Conservation (phyloP, 768 basidiomycete species). For the Tylopilus plumbeoviolaceoides region DNA sequence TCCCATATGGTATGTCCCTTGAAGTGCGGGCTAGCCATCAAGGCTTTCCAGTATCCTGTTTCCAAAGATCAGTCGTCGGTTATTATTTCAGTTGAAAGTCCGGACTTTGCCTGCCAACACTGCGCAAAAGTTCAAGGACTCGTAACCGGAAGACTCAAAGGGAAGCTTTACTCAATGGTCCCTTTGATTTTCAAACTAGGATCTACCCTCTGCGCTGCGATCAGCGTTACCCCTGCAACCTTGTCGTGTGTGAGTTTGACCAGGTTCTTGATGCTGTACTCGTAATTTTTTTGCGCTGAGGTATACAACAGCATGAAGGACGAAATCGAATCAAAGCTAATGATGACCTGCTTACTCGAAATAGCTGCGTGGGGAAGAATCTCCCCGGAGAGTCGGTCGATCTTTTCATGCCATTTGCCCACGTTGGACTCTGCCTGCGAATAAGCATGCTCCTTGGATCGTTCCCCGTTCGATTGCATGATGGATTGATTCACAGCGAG, state of each 20-base stretch:
- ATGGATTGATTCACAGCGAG: background rate
- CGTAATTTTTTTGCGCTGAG: background rate
- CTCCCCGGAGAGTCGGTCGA: background rate
- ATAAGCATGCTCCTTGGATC: too few species aligned
- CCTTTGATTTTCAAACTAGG: background rate
- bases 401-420: background rate
- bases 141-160: background rate
- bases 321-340: background rate
- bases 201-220: background rate
- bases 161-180: background rate
- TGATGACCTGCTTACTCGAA: background rate
- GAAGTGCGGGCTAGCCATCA: background rate
- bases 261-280: background rate
- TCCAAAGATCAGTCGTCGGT: background rate
- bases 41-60: background rate
- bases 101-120: background rate
- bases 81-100: background rate
- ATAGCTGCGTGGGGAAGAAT: background rate
- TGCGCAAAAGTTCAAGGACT: background rate
- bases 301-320: background rate
- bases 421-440: background rate
- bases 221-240: background rate
- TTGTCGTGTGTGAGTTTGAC: background rate
- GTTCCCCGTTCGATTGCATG: too few species aligned
- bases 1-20: background rate